Conservation (phyloP, 768 basidiomycete species). For the Ramaria sp. region DNA sequence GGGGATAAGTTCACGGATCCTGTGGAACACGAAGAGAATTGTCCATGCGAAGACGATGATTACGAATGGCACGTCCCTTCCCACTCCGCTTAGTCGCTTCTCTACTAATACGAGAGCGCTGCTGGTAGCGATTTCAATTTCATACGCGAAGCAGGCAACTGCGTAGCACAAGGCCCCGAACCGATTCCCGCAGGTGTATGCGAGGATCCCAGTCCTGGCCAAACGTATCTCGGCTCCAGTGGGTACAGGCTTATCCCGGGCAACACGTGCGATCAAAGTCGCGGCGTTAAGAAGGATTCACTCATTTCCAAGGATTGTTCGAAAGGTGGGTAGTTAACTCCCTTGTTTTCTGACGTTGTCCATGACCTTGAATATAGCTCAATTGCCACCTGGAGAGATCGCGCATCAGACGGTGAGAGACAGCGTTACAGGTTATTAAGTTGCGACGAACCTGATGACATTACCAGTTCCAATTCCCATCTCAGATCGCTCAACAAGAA, state of each 20-base stretch:
- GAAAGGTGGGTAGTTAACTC: constrained; percentile 34
- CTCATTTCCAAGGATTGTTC: constrained; percentile 66
- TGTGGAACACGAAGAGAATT: constrained; percentile 69
- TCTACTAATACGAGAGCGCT: background rate
- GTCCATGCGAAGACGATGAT: constrained; percentile 76
- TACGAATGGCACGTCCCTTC: constrained; percentile 72
- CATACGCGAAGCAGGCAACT: constrained; percentile 59
- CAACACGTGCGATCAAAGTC: constrained; percentile 61
- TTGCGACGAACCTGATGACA: background rate
- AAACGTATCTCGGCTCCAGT: constrained; percentile 77
- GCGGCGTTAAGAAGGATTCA: constrained; percentile 58
- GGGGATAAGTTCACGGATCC: constrained; percentile 86
- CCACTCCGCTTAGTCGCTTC: background rate
- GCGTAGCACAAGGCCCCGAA: constrained; percentile 82
- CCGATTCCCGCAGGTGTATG: constrained; percentile 73
- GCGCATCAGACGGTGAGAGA: constrained; percentile 59
- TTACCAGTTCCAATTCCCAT: constrained; percentile 52
- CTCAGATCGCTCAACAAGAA: constrained; percentile 56
- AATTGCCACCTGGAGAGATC: constrained; percentile 69
- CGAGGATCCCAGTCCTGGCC: constrained; percentile 30
- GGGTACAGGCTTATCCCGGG: constrained; percentile 91
- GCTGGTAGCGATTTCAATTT: constrained; percentile 76
- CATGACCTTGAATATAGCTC: constrained; percentile 33
- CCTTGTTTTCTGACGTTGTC: background rate
- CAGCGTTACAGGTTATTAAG: constrained; percentile 1